These are phyloP conservation scores for Oemleria cerasiformis DNA, from an alignment of 306 rosid species.

Conservation along the genomic window DNA sequence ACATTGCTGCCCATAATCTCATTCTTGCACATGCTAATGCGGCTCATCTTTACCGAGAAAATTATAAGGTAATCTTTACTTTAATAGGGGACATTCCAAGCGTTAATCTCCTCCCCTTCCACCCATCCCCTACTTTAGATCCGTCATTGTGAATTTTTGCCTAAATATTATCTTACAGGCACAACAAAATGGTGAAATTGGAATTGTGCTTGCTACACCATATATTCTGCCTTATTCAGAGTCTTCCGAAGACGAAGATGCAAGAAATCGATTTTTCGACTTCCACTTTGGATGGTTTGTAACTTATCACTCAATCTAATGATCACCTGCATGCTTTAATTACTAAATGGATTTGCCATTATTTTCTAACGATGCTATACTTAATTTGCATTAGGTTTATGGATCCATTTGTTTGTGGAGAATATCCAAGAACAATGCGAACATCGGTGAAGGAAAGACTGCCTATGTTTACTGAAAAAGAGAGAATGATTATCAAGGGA, in stretches of 20 bases:
- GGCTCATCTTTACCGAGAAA: constrained; percentile 24
- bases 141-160: background rate
- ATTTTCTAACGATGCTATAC: background rate
- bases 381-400: constrained; percentile 18
- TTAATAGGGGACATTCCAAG: too few relatives aligned
- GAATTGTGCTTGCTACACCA: constrained; percentile 23
- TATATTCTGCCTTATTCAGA: constrained; percentile 22
- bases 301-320: background rate
- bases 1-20: constrained; percentile 30
- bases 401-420: constrained; percentile 22
- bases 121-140: too few relatives aligned
- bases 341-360: background rate
- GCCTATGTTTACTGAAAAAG: constrained; percentile 23
- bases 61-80: constrained; percentile 2
- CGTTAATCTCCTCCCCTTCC: too few relatives aligned
- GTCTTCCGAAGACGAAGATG: constrained; percentile 28
- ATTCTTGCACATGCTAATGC: constrained; percentile 36
- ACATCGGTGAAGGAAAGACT: constrained; percentile 27
- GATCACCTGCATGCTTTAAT: background rate
- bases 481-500: constrained; percentile 17
- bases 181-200: constrained; percentile 43
- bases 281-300: constrained; percentile 25
- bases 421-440: constrained; percentile 27
- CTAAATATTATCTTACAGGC: constrained; percentile 14
- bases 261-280: constrained; percentile 29